A percentile compares a stretch with the other conserved stretches of the same genome.
These are phyloP conservation scores for Furcasterigmium furcatum DNA, from an alignment of 2,329 filamentous ascomycete genomes.

Conservation along the genomic window DNA sequence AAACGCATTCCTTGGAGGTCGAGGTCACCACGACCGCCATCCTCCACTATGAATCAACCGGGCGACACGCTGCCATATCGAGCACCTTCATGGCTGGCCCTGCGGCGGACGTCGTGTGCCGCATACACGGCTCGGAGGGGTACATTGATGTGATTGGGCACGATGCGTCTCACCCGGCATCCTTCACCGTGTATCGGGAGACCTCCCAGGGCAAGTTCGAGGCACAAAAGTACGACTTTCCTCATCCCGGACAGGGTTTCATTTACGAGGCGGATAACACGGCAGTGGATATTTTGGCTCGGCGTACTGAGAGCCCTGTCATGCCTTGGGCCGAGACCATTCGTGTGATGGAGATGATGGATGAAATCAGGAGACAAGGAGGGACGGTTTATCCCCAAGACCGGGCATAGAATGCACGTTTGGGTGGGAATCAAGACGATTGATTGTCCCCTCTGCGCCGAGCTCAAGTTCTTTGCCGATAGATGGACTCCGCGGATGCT, in stretches of 20 bases:
- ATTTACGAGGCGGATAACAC: conserved; percentile 42
- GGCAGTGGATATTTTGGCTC: conserved; percentile 33
- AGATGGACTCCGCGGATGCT: too few species aligned
- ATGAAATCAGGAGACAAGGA: conserved; percentile 36
- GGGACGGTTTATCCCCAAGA: conserved; percentile 24
- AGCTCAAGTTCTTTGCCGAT: too few species aligned
- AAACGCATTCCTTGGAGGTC: conserved; percentile 27
- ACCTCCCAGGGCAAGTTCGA: conserved; percentile 19
- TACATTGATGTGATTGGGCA: too few species aligned
- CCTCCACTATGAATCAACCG: conserved; percentile 30
- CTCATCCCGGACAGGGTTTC: conserved; percentile 30
- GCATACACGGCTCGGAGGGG: too few species aligned
- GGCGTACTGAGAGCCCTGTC: conserved; percentile 29
- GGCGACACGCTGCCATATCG: conserved; percentile 37
- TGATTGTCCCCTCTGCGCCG: too few species aligned
- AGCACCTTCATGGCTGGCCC: conserved; percentile 23
- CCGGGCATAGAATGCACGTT: too few species aligned
- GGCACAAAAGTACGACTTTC: conserved; percentile 30
- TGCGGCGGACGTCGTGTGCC: conserved; percentile 29
- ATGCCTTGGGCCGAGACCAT: conserved; percentile 45
- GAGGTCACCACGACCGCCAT: conserved; percentile 32
- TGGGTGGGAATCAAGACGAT: too few species aligned
- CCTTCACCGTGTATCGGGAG: too few species aligned
- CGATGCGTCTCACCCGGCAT: too few species aligned
- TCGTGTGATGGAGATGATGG: conserved; percentile 41